These are phyloP conservation scores for Byssothecium circinans DNA, from an alignment of 2,329 filamentous ascomycete genomes.

Conservation along the genomic window DNA sequence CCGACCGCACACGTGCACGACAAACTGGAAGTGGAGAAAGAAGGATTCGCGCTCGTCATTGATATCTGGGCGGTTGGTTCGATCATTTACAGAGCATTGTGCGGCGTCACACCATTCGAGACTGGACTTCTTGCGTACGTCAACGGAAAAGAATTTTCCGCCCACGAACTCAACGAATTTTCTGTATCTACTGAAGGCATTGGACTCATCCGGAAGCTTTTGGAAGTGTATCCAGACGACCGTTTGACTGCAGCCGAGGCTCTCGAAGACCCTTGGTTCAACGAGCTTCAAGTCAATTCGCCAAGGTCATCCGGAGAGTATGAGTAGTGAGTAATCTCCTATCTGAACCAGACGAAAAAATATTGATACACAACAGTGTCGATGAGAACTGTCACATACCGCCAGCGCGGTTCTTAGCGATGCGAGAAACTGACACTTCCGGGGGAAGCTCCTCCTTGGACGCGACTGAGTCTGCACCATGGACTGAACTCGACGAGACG, in stretches of 20 bases:
- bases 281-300: background rate
- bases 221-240: conserved; percentile 1
- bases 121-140: background rate
- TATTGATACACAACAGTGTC: too few relatives aligned
- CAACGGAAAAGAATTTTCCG: background rate
- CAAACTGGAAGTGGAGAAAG: background rate
- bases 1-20: conserved; percentile 1
- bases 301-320: too few relatives aligned
- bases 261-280: conserved; percentile 1
- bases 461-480: too few relatives aligned
- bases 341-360: too few relatives aligned
- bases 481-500: too few relatives aligned
- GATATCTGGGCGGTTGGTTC: conserved; percentile 22
- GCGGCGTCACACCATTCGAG: background rate
- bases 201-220: background rate
- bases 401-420: too few relatives aligned
- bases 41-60: conserved; percentile 7
- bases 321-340: too few relatives aligned
- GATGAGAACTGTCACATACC: too few relatives aligned
- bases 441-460: background rate
- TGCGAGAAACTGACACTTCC: too few relatives aligned
- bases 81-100: background rate
- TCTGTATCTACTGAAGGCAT: background rate
- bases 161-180: background rate
- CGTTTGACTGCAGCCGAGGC: conserved; percentile 2